Percentiles rank a stretch among this genome's conserved stretches.
phyloP scores from a whole-genome alignment of 2,329 filamentous ascomycete species.

The Curvularia sp. region DNA sequence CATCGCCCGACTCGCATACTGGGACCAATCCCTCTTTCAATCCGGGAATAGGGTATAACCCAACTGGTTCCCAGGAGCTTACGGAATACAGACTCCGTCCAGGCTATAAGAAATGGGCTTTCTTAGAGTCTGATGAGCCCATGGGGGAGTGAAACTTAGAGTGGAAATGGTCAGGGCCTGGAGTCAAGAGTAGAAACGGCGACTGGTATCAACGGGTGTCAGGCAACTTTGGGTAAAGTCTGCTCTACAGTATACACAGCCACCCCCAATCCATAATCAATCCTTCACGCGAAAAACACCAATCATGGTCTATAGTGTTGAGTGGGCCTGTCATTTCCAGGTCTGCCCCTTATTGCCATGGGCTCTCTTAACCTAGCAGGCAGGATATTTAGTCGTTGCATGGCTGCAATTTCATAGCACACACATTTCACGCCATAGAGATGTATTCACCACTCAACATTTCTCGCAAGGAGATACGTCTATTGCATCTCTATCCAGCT shows the following conservation, averaged over 20 bases:
- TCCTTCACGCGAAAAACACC: not conserved
- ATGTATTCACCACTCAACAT: slow-evolving; percentile 9
- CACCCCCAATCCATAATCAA: not conserved
- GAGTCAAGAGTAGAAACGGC: not conserved
- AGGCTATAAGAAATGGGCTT: not conserved
- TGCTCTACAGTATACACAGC: not conserved
- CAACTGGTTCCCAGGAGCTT: not conserved
- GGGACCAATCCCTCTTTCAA: not conserved
- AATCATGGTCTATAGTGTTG: not conserved
- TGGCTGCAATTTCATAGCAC: not conserved
- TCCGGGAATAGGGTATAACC: not conserved
- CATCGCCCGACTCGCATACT: not conserved
- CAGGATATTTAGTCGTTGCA: not conserved
- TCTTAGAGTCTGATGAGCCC: not conserved
- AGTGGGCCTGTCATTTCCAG: not conserved
- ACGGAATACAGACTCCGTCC: not conserved
- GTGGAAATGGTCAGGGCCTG: not conserved
- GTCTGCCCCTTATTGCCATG: not conserved
- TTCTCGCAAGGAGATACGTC: slow-evolving; percentile 5
- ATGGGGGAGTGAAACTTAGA: not conserved
- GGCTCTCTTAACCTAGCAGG: not conserved
- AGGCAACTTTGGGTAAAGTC: not conserved
- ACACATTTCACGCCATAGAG: not conserved
- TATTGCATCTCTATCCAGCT: slow-evolving; percentile 7
- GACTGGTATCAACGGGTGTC: not conserved